These are phyloP conservation scores for Boletales sp. DNA, from an alignment of 768 basidiomycete species.

Conservation along the genomic window DNA sequence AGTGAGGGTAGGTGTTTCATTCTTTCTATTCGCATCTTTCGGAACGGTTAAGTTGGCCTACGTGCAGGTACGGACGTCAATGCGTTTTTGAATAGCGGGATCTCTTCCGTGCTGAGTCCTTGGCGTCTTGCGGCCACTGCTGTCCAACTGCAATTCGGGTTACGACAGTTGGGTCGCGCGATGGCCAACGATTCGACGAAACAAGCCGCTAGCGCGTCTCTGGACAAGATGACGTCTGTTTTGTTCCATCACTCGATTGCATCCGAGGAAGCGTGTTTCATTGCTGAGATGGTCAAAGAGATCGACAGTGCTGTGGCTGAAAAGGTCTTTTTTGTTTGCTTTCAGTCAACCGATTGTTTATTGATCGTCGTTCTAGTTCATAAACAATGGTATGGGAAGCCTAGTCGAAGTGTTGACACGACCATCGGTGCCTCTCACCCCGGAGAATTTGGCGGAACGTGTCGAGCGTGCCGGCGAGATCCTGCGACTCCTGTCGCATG, in stretches of 20 bases:
- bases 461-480: conserved; percentile 62
- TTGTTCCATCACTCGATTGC: conserved; percentile 73
- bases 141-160: conserved; percentile 71
- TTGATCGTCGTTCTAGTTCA: conserved; percentile 44
- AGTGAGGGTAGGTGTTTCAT: conserved; percentile 44
- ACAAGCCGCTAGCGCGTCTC: conserved; percentile 52
- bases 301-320: conserved; percentile 62
- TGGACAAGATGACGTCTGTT: conserved; percentile 63
- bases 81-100: conserved; percentile 52
- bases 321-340: conserved; percentile 44
- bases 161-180: conserved; percentile 70
- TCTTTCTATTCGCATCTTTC: no score
- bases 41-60: background rate
- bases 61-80: conserved; percentile 41
- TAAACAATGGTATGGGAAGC: conserved; percentile 69
- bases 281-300: conserved; percentile 77
- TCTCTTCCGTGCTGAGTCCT: conserved; percentile 68
- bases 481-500: conserved; percentile 63
- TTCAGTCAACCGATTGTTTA: background rate
- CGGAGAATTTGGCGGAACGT: conserved; percentile 34
- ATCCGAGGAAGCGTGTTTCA: conserved; percentile 76
- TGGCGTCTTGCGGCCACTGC: conserved; percentile 83
- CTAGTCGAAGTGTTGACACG: conserved; percentile 54
- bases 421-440: conserved; percentile 21
- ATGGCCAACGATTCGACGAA: conserved; percentile 52